A percentile compares a stretch with the other conserved stretches of the same genome.
Conservation (phyloP, 441 rosid genomes). For the Mallotus repandus region DNA sequence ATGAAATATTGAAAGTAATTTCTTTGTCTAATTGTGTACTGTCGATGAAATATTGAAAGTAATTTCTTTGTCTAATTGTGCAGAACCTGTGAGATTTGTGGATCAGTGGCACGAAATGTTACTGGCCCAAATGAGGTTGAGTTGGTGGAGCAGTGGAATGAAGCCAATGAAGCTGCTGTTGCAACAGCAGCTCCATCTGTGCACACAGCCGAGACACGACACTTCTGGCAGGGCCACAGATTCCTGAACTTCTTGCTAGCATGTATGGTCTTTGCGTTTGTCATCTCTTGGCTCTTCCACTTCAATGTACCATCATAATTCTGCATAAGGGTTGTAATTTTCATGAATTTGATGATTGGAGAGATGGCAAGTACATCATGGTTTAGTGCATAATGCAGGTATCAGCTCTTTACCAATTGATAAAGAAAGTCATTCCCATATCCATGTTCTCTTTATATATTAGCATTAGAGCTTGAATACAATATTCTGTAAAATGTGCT, state of each 20-base stretch:
- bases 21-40: neutral
- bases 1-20: neutral
- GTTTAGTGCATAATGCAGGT: conserved; percentile 2
- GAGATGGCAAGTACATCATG: neutral
- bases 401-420: conserved; percentile 12
- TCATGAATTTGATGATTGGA: conserved; percentile 2
- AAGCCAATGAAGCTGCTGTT: conserved; percentile 25
- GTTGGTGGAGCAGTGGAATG: conserved; percentile 29
- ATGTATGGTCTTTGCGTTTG: conserved; percentile 60
- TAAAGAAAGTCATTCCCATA: neutral
- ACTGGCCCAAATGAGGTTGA: conserved; percentile 36
- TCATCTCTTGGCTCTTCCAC: conserved; percentile 60
- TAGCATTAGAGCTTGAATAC: conserved; percentile 14
- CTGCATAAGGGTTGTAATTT: neutral
- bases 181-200: conserved; percentile 17
- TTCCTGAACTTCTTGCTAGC: conserved; percentile 55
- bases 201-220: conserved; percentile 28
- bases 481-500: conserved; percentile 8
- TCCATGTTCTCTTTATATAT: conserved; percentile 17
- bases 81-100: conserved; percentile 78
- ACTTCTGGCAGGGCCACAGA: conserved; percentile 51
- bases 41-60: neutral
- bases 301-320: conserved; percentile 44
- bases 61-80: conserved; percentile 6
- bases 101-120: conserved; percentile 47